phyloP scores from a whole-genome alignment of 108 stramenopile species.

The Skeletonema marinoi region DNA sequence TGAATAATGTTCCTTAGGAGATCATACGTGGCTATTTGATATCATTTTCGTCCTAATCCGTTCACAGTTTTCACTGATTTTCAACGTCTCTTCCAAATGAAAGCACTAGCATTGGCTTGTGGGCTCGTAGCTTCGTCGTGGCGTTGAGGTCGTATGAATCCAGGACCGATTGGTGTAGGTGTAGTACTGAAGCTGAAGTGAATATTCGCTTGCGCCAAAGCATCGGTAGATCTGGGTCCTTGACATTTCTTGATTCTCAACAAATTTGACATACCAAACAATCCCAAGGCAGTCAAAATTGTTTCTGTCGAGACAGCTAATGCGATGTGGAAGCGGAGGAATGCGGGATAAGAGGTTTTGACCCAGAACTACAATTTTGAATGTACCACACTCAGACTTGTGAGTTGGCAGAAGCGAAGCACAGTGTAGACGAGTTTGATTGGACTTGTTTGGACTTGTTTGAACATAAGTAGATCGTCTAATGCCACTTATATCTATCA shows the following conservation, averaged over 20 bases:
- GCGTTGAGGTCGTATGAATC: slow-evolving; percentile 43
- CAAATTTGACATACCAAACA: neutral
- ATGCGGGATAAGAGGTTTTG: neutral
- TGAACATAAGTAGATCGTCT: no score
- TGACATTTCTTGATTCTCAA: neutral
- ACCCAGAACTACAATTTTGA: slow-evolving; percentile 26
- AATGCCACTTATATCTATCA: no score
- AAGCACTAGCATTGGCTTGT: slow-evolving; percentile 33
- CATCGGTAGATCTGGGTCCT: neutral
- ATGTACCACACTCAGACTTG: slow-evolving; percentile 28
- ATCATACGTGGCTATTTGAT: neutral
- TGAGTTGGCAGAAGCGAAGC: slow-evolving; percentile 23
- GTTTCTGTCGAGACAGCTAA: neutral
- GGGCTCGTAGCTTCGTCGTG: slow-evolving; percentile 34
- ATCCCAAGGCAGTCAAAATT: neutral
- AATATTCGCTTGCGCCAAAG: slow-evolving; percentile 28
- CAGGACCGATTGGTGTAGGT: slow-evolving; percentile 42
- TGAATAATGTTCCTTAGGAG: neutral
- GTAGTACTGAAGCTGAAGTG: slow-evolving; percentile 41
- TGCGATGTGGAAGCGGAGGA: neutral
- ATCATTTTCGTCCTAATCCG: neutral
- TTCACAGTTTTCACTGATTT: neutral
- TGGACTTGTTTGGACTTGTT: no score
- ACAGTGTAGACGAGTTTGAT: no score
- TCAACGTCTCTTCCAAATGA: slow-evolving; percentile 52